Conservation (phyloP, 1,139 yeast genomes). For the Magnusiomyces ingens region DNA sequence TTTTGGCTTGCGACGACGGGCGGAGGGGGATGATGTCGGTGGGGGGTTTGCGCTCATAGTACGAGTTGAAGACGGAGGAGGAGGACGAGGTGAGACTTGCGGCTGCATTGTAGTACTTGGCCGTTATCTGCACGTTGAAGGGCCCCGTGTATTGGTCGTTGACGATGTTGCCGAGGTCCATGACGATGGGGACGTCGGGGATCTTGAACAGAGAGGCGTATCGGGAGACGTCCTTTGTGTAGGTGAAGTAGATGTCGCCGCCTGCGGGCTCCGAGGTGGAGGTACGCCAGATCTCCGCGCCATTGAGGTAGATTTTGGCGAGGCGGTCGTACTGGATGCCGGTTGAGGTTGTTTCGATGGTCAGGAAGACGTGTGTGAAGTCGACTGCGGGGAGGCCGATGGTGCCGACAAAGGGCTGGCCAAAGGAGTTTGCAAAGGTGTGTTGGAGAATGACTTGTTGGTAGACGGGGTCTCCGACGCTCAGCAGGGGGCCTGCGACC, state of each 20-base stretch:
- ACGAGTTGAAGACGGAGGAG: constrained; percentile 14
- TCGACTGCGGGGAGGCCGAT: constrained; percentile 35
- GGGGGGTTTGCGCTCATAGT: constrained; percentile 13
- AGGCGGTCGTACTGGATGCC: constrained; percentile 76
- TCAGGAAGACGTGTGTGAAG: constrained; percentile 57
- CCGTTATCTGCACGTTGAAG: constrained; percentile 48
- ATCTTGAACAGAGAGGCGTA: constrained; percentile 47
- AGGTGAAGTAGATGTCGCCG: constrained; percentile 36
- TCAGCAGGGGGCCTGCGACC: constrained; percentile 12
- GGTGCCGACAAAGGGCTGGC: constrained; percentile 41
- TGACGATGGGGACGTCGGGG: constrained; percentile 45
- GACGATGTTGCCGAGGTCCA: constrained; percentile 52
- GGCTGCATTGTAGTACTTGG: constrained; percentile 42
- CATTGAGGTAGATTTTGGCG: constrained; percentile 60
- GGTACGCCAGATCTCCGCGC: constrained; percentile 73
- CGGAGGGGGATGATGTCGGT: constrained; percentile 13
- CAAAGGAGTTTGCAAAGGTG: constrained; percentile 53
- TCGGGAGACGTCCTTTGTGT: constrained; percentile 58
- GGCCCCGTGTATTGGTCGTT: constrained; percentile 52
- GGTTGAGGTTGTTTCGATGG: constrained; percentile 49
- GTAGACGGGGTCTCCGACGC: constrained; percentile 12
- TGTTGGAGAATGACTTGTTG: constrained; percentile 11
- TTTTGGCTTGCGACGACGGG: constrained; percentile 5
- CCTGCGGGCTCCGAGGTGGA: constrained; percentile 77
- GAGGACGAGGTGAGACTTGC: constrained; percentile 1